Conservation (phyloP, 2,329 filamentous ascomycete genomes). For the Diaporthe longicolla region DNA sequence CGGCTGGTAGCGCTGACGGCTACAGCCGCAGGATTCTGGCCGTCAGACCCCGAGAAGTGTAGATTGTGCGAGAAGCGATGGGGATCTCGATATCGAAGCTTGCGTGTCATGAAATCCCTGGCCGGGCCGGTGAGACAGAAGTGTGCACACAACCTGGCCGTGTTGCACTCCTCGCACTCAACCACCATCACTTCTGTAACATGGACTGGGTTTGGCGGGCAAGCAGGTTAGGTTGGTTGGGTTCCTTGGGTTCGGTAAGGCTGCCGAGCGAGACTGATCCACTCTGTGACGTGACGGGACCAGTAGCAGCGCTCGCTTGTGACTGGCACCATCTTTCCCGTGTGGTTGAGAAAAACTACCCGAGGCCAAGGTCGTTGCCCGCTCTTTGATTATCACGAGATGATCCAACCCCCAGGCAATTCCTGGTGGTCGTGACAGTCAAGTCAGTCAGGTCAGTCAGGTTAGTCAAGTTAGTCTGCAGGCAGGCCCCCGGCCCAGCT, state of each 20-base stretch:
- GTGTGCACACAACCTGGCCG: not conserved
- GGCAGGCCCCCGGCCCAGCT: constrained; percentile 10
- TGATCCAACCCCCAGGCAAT: not conserved
- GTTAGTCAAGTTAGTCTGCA: not conserved
- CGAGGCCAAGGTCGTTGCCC: constrained; percentile 3
- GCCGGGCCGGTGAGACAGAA: constrained; percentile 13
- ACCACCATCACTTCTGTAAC: constrained; percentile 32
- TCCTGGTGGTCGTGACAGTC: no score
- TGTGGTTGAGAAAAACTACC: not conserved
- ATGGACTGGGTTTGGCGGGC: constrained; percentile 5
- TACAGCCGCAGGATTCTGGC: not conserved
- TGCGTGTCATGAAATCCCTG: constrained; percentile 18
- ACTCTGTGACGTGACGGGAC: constrained; percentile 6
- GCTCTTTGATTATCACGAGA: not conserved
- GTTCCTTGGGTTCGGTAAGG: constrained; percentile 23
- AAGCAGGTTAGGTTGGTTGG: not conserved
- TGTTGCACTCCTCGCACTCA: not conserved
- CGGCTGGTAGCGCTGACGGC: constrained; percentile 26
- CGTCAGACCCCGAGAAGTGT: not conserved
- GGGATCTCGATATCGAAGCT: constrained; percentile 1
- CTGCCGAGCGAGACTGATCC: constrained; percentile 28
- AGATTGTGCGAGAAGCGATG: not conserved
- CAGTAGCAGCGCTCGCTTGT: not conserved
- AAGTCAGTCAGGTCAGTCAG: no score
- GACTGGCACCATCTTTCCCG: not conserved